These are phyloP conservation scores for Kodamaea laetipori DNA, from an alignment of 805 yeast species.

Conservation along the genomic window DNA sequence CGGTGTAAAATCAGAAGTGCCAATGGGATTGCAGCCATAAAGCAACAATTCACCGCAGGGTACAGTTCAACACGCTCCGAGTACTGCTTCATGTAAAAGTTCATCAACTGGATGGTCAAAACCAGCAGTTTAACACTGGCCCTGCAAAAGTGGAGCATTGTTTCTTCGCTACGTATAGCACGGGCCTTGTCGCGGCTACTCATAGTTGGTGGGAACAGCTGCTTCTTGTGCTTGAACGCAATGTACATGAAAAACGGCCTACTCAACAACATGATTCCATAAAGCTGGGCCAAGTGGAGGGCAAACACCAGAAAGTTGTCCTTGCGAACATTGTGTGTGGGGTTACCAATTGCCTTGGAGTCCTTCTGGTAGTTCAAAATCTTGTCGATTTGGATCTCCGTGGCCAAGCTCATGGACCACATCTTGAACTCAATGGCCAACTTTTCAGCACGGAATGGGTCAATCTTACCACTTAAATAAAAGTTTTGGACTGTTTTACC, in stretches of 20 bases:
- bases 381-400: conserved; percentile 28
- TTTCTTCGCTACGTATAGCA: conserved; percentile 16
- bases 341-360: conserved; percentile 3
- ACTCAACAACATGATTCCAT: conserved; percentile 39
- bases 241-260: conserved; percentile 45
- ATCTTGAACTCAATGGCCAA: conserved; percentile 38
- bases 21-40: conserved; percentile 39
- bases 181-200: conserved; percentile 15
- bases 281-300: conserved; percentile 39
- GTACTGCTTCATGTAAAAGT: conserved; percentile 26
- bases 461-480: conserved; percentile 33
- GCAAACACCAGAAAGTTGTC: conserved; percentile 27
- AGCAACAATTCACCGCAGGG: conserved; percentile 31
- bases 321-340: conserved; percentile 11
- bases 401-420: conserved; percentile 36
- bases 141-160: conserved; percentile 30
- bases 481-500: conserved; percentile 34
- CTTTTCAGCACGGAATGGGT: conserved; percentile 30
- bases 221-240: conserved; percentile 15
- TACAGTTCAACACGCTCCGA: conserved; percentile 40
- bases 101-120: conserved; percentile 34
- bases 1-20: conserved; percentile 32
- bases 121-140: conserved; percentile 40
- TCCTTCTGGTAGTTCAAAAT: conserved; percentile 17
- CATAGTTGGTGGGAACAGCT: conserved; percentile 2